Evolutionary conservation across 768 basidiomycete species (phyloP).

Genomic region (Crepidotus variabilis): DNA sequence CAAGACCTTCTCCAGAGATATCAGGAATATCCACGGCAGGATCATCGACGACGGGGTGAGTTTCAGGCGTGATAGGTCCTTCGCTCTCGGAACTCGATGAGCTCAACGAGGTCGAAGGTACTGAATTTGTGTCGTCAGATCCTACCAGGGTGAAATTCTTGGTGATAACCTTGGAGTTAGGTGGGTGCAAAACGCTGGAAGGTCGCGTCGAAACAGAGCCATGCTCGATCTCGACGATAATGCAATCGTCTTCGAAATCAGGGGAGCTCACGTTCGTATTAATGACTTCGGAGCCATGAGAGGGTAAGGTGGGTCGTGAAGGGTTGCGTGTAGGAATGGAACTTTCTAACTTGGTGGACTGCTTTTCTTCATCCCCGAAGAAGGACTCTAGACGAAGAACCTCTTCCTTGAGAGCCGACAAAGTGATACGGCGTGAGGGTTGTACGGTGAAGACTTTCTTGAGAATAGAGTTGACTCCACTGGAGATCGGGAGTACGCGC

Average conservation of each 20-base stretch:
- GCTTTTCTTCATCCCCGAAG: conserved; percentile 42
- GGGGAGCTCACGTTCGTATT: background rate
- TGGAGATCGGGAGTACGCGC: conserved; percentile 70
- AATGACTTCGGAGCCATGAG: background rate
- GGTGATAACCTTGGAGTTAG: background rate
- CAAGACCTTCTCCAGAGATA: conserved; percentile 34
- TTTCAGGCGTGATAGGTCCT: conserved; percentile 48
- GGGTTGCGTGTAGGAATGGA: background rate
- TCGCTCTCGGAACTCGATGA: conserved; percentile 33
- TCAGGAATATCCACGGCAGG: conserved; percentile 41
- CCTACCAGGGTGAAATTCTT: conserved; percentile 1
- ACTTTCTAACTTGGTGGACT: conserved; percentile 6
- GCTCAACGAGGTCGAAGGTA: conserved; percentile 20
- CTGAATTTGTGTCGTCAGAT: conserved; percentile 14
- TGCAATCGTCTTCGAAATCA: conserved; percentile 7
- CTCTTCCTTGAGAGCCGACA: conserved; percentile 54
- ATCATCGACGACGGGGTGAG: conserved; percentile 28
- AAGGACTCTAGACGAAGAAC: conserved; percentile 58
- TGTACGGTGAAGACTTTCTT: conserved; percentile 71
- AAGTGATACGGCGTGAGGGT: conserved; percentile 55
- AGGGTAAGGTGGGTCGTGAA: background rate
- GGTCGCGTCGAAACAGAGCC: too few relatives aligned
- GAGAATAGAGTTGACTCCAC: conserved; percentile 59
- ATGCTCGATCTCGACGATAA: background rate
- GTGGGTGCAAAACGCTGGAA: too few relatives aligned